phyloP scores from a whole-genome alignment of 768 basidiomycete species.

The Strobilomyces echinocephalus region DNA sequence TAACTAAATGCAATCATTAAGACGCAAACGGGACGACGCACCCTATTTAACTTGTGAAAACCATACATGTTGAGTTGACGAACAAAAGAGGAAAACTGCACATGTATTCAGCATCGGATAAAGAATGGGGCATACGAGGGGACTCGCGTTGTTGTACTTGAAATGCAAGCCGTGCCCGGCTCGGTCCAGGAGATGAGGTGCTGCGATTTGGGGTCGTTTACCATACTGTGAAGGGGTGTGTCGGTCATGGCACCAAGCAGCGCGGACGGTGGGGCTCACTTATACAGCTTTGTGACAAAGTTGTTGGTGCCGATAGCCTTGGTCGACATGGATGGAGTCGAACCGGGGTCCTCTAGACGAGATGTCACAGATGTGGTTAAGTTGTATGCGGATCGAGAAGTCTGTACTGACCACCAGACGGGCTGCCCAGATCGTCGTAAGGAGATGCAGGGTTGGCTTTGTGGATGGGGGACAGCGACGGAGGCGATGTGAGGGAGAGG shows the following conservation, averaged over 20 bases:
- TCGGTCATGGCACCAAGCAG: neutral
- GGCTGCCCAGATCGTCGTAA: constrained; percentile 33
- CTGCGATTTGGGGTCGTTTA: constrained; percentile 74
- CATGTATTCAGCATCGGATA: constrained; percentile 7
- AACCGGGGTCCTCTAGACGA: constrained; percentile 5
- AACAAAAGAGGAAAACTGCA: constrained; percentile 88
- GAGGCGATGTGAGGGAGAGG: constrained; percentile 62
- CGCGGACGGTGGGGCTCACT: constrained; percentile 43
- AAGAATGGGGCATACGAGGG: neutral
- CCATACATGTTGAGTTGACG: constrained; percentile 96
- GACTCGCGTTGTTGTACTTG: constrained; percentile 81
- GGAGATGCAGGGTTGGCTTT: constrained; percentile 24
- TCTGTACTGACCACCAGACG: constrained; percentile 7
- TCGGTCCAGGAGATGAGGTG: constrained; percentile 84
- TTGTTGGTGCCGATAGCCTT: constrained; percentile 72
- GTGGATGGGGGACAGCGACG: constrained; percentile 33
- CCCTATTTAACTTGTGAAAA: constrained; percentile 90
- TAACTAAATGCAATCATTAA: constrained; percentile 12
- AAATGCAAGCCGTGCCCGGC: constrained; percentile 77
- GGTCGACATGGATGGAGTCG: constrained; percentile 29
- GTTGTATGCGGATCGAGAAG: neutral
- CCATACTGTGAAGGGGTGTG: constrained; percentile 54
- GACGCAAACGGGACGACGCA: constrained; percentile 32
- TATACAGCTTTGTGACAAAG: constrained; percentile 88
- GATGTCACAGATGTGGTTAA: neutral